Evolutionary conservation across 768 basidiomycete genomes (phyloP).

Genomic region (Fomitopsis serialis): DNA sequence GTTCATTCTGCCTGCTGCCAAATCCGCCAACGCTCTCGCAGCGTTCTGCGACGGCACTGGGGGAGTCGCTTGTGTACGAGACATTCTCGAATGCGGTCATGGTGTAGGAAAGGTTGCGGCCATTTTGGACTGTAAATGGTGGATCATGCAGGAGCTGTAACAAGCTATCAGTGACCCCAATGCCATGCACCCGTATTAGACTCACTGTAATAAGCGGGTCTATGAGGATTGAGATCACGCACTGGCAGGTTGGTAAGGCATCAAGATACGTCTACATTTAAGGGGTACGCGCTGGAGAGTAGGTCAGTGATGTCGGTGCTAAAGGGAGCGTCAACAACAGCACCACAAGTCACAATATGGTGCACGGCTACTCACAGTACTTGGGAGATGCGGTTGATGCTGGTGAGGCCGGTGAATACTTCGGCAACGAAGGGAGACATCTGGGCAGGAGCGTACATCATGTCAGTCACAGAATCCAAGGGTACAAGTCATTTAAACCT

Average conservation of each 20-base stretch:
- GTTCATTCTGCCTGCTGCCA: too few relatives aligned
- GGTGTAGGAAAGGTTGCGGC: conserved; percentile 85
- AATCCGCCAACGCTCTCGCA: conserved; percentile 52
- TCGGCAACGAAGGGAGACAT: conserved; percentile 88
- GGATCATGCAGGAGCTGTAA: conserved; percentile 71
- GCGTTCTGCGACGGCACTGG: conserved; percentile 61
- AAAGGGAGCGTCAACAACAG: conserved; percentile 9
- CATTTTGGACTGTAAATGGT: conserved; percentile 85
- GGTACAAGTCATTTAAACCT: conserved; percentile 30
- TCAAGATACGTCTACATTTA: background rate
- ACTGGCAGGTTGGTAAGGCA: background rate
- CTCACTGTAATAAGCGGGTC: conserved; percentile 81
- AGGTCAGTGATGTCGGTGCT: conserved; percentile 86
- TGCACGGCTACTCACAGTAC: conserved; percentile 61
- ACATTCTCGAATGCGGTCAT: conserved; percentile 91
- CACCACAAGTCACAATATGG: background rate
- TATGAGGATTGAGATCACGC: conserved; percentile 19
- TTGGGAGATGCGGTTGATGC: conserved; percentile 88
- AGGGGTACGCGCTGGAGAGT: conserved; percentile 80
- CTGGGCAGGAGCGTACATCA: conserved; percentile 54
- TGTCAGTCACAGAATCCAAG: conserved; percentile 20
- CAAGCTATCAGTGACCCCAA: conserved; percentile 1
- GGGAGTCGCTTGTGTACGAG: conserved; percentile 85
- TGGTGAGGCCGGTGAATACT: conserved; percentile 94
- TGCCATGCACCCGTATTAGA: conserved; percentile 2